Evolutionary conservation across 2,329 filamentous ascomycete species (phyloP), one percentile per base, ranked within the genome.

Genomic region (Penicillium glabrum): DNA sequence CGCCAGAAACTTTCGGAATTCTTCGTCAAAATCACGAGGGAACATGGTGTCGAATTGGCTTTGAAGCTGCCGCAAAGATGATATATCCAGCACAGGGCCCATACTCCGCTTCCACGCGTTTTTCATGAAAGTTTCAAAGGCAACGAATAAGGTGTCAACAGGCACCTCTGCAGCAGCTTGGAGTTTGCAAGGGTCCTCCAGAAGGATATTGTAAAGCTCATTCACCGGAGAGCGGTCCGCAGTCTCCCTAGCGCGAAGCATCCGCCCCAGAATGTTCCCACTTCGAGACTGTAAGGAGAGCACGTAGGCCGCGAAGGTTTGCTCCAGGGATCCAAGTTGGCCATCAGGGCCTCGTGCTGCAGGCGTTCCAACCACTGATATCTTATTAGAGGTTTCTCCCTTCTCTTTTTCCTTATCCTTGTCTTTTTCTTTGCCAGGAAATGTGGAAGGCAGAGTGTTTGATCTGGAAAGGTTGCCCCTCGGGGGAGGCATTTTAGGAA

Each of bases 91-190:
- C 54, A 98, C 85, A 3, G 90, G 86, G 0, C 93, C 93, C 81
- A 97, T 92, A 65, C 91, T 88, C 62, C 93, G 89, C 57, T 84
- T 87, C 93, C 93, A 98, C 13, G 90, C 92, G 61, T 92, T 88
- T 57, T 86, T 87, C 58, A 97, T 79, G 65, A 97, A 98, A 60
- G 96, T 97, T 72, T 97, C 93, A 71, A 97, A 98, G 0, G 93
- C 89, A 26, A 90, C 89, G 69, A 97, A 96, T 5, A 98, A 83
- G 21, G 93, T 87, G 68, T 97, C 92, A 9, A 93, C 86, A 3
- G 87, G 84, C 9, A 90, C 82, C 57, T 96, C 91, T 0, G 86
- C 83, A 2, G 90, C 86, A 10, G 87, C 80, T 52, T 96, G 89
- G 61, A 90, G 83, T 67, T 91, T 91, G 51, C 86, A 88, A 0